Conservation (phyloP, 106 monocot species). For the Acanthochlamys bracteata region DNA sequence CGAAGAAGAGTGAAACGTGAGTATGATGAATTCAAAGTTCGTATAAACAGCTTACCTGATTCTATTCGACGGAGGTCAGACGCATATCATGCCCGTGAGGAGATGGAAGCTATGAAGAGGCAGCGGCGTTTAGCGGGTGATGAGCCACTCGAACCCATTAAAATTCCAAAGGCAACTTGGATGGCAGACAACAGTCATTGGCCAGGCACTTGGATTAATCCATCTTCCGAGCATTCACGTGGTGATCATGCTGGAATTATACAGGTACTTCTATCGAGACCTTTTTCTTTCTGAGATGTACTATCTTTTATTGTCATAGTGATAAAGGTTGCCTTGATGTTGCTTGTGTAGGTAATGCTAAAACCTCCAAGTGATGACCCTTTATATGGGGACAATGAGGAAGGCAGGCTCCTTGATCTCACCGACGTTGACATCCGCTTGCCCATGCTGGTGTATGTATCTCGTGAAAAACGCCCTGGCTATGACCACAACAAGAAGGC, state of each 20-base stretch:
- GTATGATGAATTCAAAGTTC: conserved; percentile 74
- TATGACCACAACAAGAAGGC: conserved; percentile 99
- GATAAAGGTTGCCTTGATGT: not conserved
- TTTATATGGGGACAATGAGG: conserved; percentile 46
- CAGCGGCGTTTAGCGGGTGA: conserved; percentile 29
- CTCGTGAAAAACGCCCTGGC: conserved; percentile 87
- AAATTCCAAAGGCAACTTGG: conserved; percentile 75
- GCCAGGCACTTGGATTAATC: conserved; percentile 66
- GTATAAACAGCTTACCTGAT: conserved; percentile 68
- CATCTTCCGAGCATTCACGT: conserved; percentile 43
- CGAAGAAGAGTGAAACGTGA: conserved; percentile 66
- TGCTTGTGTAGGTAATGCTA: conserved; percentile 63
- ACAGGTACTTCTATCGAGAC: conserved; percentile 25
- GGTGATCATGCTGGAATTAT: conserved; percentile 81
- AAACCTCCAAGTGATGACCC: conserved; percentile 81
- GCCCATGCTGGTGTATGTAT: conserved; percentile 90
- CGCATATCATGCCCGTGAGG: conserved; percentile 69
- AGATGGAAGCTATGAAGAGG: conserved; percentile 52
- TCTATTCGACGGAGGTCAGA: conserved; percentile 64
- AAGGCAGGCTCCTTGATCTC: conserved; percentile 47
- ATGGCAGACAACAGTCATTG: conserved; percentile 80
- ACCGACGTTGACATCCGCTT: conserved; percentile 72
- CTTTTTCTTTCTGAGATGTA: not conserved
- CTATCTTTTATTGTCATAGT: not conserved
- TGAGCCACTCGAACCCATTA: conserved; percentile 37